Evolutionary conservation across 2,329 filamentous ascomycete species (phyloP), one percentile per base, ranked within the genome.

Genomic region (Xylaria sp.): DNA sequence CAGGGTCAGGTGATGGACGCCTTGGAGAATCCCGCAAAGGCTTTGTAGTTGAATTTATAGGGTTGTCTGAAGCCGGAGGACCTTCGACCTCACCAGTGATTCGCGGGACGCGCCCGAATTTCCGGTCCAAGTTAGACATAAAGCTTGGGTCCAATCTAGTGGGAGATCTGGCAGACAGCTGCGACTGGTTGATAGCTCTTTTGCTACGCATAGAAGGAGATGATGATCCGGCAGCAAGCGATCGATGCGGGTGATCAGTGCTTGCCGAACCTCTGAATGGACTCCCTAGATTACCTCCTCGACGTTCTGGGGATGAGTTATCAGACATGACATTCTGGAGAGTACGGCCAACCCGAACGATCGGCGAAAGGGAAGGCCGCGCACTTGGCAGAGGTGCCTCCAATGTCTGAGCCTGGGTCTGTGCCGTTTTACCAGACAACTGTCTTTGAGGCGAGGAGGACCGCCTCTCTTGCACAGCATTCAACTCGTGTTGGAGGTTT

Each of bases 241-340:
- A 72, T 60, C 75, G 76, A 28, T 70, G 73, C 18, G 73, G 69
- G 28, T 73, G 58, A 44, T 76, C 78, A 63, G 78, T 78, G 41
- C 75, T 69, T 12, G 73, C 68, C 2, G 81, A 81, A 15, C 81
- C 77, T 61, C 84, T 82, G 71, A 90, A 90, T 0, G 88, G 88
- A 65, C 88, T 89, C 15, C 87, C 83, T 2, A 89, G 78, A 12
- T 84, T 83, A 41, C 82, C 81, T 52, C 86, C 85, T n/a, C 81
- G 82, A 7, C 78, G 81, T 60, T 85, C 84, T 1, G 88, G 87
- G 0, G 88, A 89, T 0, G 87, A 86, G 8, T 86, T 85, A 70
- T 89, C 87, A 0, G 87, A 88, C 12, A 88, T 87, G 46, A 89
- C 85, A 67, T 83, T 87, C 73, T 89, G 87, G 15, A 90, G 78